Conservation (phyloP, 148 eudicot species). For the Salicornia ramosissima region DNA sequence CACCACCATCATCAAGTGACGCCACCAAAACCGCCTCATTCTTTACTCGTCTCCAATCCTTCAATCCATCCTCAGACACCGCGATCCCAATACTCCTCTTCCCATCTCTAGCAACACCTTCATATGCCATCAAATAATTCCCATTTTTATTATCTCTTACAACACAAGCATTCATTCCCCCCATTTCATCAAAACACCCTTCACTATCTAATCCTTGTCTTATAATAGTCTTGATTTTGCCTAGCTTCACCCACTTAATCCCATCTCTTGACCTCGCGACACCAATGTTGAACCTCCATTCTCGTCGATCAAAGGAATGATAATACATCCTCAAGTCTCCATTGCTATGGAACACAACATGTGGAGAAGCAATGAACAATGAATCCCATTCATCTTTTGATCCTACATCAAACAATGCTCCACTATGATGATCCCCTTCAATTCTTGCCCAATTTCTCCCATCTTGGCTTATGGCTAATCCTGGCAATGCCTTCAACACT, state of each 20-base stretch:
- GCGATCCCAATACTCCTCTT: slow-evolving; percentile 64
- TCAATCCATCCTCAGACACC: slow-evolving; percentile 55
- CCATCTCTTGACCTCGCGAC: slow-evolving; percentile 83
- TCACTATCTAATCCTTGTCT: slow-evolving; percentile 21
- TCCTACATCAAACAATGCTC: slow-evolving; percentile 76
- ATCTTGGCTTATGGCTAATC: slow-evolving; percentile 89
- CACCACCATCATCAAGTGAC: slow-evolving; percentile 31
- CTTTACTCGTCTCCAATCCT: slow-evolving; percentile 47
- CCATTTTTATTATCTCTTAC: slow-evolving; percentile 46
- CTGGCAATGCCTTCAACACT: slow-evolving; percentile 59
- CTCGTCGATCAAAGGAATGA: slow-evolving; percentile 54
- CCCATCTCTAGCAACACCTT: slow-evolving; percentile 55
- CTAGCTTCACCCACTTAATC: slow-evolving; percentile 68
- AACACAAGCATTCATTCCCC: slow-evolving; percentile 49
- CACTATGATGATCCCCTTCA: slow-evolving; percentile 88
- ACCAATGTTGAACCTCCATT: slow-evolving; percentile 43
- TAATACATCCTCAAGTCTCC: slow-evolving; percentile 79
- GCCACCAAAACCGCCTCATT: slow-evolving; percentile 41
- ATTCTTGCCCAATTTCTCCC: slow-evolving; percentile 92
- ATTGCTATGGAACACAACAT: slow-evolving; percentile 56
- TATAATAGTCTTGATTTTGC: slow-evolving; percentile 45
- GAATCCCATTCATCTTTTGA: slow-evolving; percentile 76
- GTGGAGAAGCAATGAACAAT: slow-evolving; percentile 65
- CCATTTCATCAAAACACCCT: slow-evolving; percentile 56
- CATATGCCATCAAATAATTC: slow-evolving; percentile 71